Base-by-base conservation (phyloP, 2,329 filamentous ascomycete species). In the Aschersonia sp. region DNA sequence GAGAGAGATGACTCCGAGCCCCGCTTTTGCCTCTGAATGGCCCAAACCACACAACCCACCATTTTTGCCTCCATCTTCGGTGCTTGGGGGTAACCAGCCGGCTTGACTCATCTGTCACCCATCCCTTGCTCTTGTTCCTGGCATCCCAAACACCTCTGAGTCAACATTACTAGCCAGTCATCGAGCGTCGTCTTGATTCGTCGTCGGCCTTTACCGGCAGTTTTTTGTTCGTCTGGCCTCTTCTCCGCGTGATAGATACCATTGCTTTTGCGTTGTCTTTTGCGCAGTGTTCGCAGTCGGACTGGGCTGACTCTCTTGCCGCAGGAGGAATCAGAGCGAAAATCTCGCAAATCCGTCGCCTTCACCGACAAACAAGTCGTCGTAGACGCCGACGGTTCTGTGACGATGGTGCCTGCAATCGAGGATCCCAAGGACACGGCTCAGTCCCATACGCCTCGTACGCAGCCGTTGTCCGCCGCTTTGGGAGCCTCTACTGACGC, bases 291-390 rank as follows among this genome's bases (percentile, higher is more conserved):
- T 22, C 4, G 22, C 22, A 22, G 22, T 22, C 22, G 22, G 22
- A 22, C 22, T 22, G 22, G 22, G 4, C 22, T 22, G 22, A 22
- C 22, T 22, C 22, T 22, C 22, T 9, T 31, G 10, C 42, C 42
- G 46, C 52, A 59, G 54, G 53, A 55, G 31, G 56, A 54, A 43
- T 47, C 63, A 57, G 75, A 81, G 59, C 76, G 77, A 63, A 88
- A 85, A 67, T 80, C 83, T 60, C 85, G 89, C 70, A 95, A 97
- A 71, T 94, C 87, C 44, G 90, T 97, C 60, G 83, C 88, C 55
- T 97, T 97, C 67, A 89, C 83, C 63, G 85, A 92, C 68, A 86
- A 87, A 61, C 79, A 87, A 58, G 78, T 85, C 55, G 81, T 95
- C 59, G 89, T 96, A 65, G 86, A 94, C 72, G 79, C 80, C 67